Percentiles rank a stretch among this genome's conserved stretches.
phyloP scores from a whole-genome alignment of 1,284 basidiomycete species.

The Cystobasidium sp. region DNA sequence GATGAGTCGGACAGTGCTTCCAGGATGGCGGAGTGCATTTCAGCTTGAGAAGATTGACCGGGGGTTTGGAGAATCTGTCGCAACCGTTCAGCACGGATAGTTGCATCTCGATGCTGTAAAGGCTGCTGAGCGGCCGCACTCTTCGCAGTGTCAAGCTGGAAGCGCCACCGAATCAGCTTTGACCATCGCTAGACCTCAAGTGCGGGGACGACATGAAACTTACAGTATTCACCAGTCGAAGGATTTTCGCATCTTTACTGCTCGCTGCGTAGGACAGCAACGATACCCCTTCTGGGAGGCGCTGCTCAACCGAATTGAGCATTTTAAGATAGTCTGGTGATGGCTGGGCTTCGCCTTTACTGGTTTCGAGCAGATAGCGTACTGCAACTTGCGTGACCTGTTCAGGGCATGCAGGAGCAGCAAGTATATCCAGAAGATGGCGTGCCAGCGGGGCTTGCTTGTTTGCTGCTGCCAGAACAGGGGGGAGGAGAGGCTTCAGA shows the following conservation, averaged over 20 bases:
- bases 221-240: not conserved
- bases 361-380: not conserved
- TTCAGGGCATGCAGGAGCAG: conserved; percentile 1
- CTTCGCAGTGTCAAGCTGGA: not conserved
- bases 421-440: not conserved
- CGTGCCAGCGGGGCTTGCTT: not conserved
- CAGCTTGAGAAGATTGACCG: not conserved
- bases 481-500: not conserved
- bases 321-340: not conserved
- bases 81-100: not conserved
- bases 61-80: not conserved
- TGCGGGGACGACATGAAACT: not conserved
- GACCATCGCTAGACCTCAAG: not conserved
- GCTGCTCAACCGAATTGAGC: conserved; percentile 3
- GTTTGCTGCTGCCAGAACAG: not conserved
- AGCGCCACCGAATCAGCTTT: not conserved
- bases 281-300: not conserved
- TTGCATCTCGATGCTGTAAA: not conserved
- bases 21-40: conserved; percentile 51
- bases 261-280: not conserved
- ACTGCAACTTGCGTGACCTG: conserved; percentile 5
- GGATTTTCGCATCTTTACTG: not conserved
- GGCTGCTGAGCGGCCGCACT: not conserved
- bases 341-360: not conserved
- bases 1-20: conserved; percentile 66